Conservation (phyloP, 2,329 filamentous ascomycete species). For the Aureobasidium mangrovei region DNA sequence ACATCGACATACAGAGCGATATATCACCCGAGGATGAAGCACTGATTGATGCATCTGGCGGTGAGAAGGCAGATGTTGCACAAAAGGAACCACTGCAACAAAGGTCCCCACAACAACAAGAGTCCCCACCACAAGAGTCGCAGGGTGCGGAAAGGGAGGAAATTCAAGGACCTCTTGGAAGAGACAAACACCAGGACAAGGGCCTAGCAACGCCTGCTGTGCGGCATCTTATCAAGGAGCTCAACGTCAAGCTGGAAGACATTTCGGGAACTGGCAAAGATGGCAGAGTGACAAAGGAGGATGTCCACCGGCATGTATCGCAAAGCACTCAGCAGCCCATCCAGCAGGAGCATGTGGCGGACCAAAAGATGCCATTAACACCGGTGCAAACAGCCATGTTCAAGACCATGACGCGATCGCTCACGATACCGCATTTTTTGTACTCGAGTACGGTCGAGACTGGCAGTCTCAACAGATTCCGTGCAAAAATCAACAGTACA, state of each 20-base stretch:
- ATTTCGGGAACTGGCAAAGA: slow-evolving; percentile 82
- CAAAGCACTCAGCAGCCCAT: slow-evolving; percentile 21
- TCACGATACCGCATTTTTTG: slow-evolving; percentile 88
- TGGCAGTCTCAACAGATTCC: slow-evolving; percentile 61
- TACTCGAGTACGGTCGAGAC: slow-evolving; percentile 88
- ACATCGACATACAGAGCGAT: slow-evolving; percentile 84
- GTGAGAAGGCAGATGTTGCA: slow-evolving; percentile 20
- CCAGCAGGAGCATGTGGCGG: slow-evolving; percentile 37
- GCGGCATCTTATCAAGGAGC: slow-evolving; percentile 73
- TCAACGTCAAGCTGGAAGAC: slow-evolving; percentile 67
- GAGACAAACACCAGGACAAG: slow-evolving; percentile 9
- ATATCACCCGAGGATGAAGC: slow-evolving; percentile 54
- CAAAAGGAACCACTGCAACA: background rate
- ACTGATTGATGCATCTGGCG: slow-evolving; percentile 26
- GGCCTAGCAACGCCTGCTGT: slow-evolving; percentile 86
- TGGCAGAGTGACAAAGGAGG: slow-evolving; percentile 85
- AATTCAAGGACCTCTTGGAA: slow-evolving; percentile 7
- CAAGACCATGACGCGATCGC: slow-evolving; percentile 89
- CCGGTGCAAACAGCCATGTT: slow-evolving; percentile 89
- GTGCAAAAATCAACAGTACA: slow-evolving; percentile 62
- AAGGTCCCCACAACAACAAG: background rate
- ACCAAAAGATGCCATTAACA: slow-evolving; percentile 61
- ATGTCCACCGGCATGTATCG: slow-evolving; percentile 51
- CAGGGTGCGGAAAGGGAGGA: slow-evolving; percentile 3
- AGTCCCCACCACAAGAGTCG: background rate